Evolutionary conservation across 352 stramenopile genomes (phyloP), one percentile per base, ranked within the genome.

Genomic region (Aphanomyces cochlioides): DNA sequence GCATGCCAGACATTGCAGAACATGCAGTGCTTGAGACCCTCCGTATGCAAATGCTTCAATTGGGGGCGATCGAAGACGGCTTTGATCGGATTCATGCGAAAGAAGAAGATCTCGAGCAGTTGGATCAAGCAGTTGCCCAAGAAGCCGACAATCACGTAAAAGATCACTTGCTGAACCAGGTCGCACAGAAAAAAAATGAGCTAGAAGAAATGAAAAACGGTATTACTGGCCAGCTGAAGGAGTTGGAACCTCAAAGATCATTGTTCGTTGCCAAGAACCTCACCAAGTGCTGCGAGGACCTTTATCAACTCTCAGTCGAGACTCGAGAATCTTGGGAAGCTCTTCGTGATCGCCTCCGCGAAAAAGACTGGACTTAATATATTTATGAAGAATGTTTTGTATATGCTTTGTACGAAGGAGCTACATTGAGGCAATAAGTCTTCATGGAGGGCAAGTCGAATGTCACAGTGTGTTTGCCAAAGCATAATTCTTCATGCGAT

Each of bases 21-120:
- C 92, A 92, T 57, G 86, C 86, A 13, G 66, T 92, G 41, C 69
- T 91, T 19, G 86, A 94, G 66, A 76, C 89, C 54, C 82, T 90
- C 7, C 83, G 86, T 59, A 94, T 92, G 86, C 84, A 92, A 73
- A 90, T 81, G 54, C 74, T 92, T 21, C 79, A 92, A 36, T 64
- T 94, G 12, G 83, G 82, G 2, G 82, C 80, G 12, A 89, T 94
- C 43, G 86, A 94, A 67, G 82, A 90, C 56, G 79, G 81, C 4
- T 94, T 92, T 68, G 61, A 69, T 28, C 83, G 86, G 21, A 67
- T 94, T 19, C 43, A 66, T 7, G 53, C 37, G 38, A 70, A 70
- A 40, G 43, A 70, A 28, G 64, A 59, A 0, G 8, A 38, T 7
- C 28, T 70, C 15, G 64, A 43, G 2, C 12, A 47, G 21, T 47